Percentiles rank a stretch among this genome's conserved stretches.
Conservation (phyloP, 768 basidiomycete species). For the Chiua virens region DNA sequence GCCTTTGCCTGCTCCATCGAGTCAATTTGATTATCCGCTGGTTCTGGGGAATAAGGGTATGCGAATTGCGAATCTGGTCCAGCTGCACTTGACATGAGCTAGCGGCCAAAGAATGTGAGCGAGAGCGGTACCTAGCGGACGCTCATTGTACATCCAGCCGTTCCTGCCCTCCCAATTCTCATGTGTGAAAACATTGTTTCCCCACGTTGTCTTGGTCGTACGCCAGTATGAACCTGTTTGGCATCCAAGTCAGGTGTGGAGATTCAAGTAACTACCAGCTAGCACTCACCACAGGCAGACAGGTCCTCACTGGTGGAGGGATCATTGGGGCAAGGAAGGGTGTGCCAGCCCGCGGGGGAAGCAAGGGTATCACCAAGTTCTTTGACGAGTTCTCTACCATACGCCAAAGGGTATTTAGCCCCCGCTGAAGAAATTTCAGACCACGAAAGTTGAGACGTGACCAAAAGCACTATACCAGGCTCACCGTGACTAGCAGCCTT, state of each 20-base stretch:
- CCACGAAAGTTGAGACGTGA: background rate
- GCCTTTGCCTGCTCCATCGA: constrained; percentile 69
- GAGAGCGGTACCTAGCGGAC: constrained; percentile 54
- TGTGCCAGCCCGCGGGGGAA: constrained; percentile 91
- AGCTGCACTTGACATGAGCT: constrained; percentile 4
- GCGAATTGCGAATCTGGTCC: constrained; percentile 47
- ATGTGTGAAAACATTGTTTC: constrained; percentile 92
- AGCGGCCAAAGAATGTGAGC: background rate
- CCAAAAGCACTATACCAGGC: constrained; percentile 8
- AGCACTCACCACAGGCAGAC: constrained; percentile 8
- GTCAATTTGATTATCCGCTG: constrained; percentile 49
- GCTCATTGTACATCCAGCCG: constrained; percentile 67
- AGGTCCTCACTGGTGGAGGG: constrained; percentile 38
- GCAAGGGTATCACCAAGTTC: constrained; percentile 77
- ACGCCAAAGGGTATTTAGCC: constrained; percentile 11
- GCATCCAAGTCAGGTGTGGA: constrained; percentile 6
- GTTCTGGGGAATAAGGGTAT: constrained; percentile 72
- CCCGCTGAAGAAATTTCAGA: background rate
- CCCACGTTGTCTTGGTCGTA: constrained; percentile 81
- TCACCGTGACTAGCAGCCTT: constrained; percentile 18
- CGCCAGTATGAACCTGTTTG: constrained; percentile 40
- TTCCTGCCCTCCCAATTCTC: constrained; percentile 87
- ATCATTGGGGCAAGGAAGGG: constrained; percentile 70
- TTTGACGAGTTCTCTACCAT: constrained; percentile 40
- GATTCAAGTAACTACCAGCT: too few species aligned